Evolutionary conservation across 768 basidiomycete species (phyloP).

Genomic region (Pleurotus salmoneostramineus): DNA sequence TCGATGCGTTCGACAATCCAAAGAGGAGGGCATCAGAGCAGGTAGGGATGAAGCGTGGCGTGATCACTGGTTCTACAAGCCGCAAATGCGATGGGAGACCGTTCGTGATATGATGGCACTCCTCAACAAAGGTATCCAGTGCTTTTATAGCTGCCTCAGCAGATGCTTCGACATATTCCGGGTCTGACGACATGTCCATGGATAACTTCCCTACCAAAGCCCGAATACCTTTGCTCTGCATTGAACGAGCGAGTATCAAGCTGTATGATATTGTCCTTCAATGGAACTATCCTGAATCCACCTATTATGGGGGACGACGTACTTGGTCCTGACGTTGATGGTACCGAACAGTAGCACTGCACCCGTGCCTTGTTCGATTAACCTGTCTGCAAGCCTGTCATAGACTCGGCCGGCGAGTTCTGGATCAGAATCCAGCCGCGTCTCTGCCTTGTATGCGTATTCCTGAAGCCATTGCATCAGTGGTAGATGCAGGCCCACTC

Average conservation of each 20-base stretch:
- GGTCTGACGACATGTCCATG: conserved; percentile 77
- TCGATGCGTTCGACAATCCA: conserved; percentile 56
- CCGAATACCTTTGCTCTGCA: conserved; percentile 69
- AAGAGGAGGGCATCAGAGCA: conserved; percentile 70
- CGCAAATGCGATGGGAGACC: conserved; percentile 38
- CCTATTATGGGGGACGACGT: conserved; percentile 15
- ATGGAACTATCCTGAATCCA: neutral
- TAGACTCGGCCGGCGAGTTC: conserved; percentile 67
- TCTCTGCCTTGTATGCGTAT: conserved; percentile 83
- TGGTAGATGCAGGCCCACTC: conserved; percentile 81
- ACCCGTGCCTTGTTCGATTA: conserved; percentile 74
- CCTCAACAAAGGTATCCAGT: conserved; percentile 52
- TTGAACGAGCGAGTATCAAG: conserved; percentile 70
- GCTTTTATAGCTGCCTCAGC: conserved; percentile 42
- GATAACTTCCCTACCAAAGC: conserved; percentile 89
- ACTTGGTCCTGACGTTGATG: conserved; percentile 82
- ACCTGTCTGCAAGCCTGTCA: conserved; percentile 54
- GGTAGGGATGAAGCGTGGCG: conserved; percentile 88
- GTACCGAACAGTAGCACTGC: conserved; percentile 81
- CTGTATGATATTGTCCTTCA: conserved; percentile 29
- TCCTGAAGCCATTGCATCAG: conserved; percentile 81
- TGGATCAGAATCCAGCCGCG: conserved; percentile 60
- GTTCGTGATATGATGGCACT: conserved; percentile 37
- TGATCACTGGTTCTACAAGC: conserved; percentile 78
- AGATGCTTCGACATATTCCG: conserved; percentile 68